phyloP scores from a whole-genome alignment of 768 basidiomycete genomes.

The Kwoniella botswanensis region DNA sequence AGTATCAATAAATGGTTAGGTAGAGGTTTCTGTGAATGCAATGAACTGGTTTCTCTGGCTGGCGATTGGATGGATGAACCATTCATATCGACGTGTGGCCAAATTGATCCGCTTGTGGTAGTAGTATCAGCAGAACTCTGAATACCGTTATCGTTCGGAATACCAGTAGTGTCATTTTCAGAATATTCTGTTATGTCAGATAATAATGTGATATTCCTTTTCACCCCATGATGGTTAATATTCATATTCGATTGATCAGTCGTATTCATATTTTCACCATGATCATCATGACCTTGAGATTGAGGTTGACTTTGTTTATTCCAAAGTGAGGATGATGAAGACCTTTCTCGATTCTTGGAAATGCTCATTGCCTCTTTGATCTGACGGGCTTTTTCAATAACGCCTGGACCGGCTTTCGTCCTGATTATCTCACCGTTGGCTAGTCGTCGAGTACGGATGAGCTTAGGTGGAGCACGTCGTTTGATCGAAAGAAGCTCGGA shows the following conservation, averaged over 20 bases:
- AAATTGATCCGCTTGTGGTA: neutral
- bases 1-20: neutral
- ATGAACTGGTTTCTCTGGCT: neutral
- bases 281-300: neutral
- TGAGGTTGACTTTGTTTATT: neutral
- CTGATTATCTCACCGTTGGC: conserved; percentile 52
- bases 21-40: neutral
- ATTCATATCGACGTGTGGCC: neutral
- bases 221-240: neutral
- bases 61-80: neutral
- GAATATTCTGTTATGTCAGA: conserved; percentile 7
- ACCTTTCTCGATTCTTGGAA: neutral
- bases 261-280: neutral
- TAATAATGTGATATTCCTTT: conserved; percentile 1
- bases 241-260: neutral
- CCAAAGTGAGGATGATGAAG: neutral
- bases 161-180: neutral
- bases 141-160: neutral
- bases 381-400: conserved; percentile 47
- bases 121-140: neutral
- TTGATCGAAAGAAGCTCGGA: conserved; percentile 48
- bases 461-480: conserved; percentile 55
- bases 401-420: conserved; percentile 45
- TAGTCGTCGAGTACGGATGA: conserved; percentile 54
- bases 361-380: conserved; percentile 38